phyloP scores from a whole-genome alignment of 345 rosid genomes.

The Arabidopsis suecica region DNA sequence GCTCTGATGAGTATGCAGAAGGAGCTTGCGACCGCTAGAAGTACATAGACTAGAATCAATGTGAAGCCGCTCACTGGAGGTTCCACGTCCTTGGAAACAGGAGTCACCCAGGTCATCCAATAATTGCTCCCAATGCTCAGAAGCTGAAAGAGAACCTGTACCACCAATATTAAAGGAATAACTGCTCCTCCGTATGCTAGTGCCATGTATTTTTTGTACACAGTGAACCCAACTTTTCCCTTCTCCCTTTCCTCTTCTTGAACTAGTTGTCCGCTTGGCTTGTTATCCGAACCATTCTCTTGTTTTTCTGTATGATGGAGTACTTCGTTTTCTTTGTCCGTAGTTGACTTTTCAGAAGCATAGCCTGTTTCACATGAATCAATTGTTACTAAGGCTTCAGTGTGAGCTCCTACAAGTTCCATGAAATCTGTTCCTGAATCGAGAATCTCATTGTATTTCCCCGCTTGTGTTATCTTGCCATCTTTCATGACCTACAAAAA shows the following conservation, averaged over 20 bases:
- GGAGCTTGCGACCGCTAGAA: constrained; percentile 61
- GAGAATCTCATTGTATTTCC: constrained; percentile 70
- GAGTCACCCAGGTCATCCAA: constrained; percentile 87
- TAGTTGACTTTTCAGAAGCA: constrained; percentile 36
- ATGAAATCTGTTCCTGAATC: constrained; percentile 66
- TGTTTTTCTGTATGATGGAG: constrained; percentile 47
- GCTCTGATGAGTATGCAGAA: constrained; percentile 57
- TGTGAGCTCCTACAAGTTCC: constrained; percentile 83
- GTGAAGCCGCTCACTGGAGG: constrained; percentile 51
- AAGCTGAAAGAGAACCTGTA: constrained; percentile 59
- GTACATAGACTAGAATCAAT: constrained; percentile 57
- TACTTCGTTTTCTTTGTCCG: constrained; percentile 37
- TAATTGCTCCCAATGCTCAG: constrained; percentile 75
- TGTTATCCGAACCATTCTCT: constrained; percentile 43
- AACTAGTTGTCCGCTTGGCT: constrained; percentile 69
- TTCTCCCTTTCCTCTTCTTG: constrained; percentile 92
- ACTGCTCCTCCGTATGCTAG: constrained; percentile 70
- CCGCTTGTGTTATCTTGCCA: constrained; percentile 74
- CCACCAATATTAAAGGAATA: constrained; percentile 64
- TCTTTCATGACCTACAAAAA: constrained; percentile 77
- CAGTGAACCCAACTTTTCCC: constrained; percentile 73
- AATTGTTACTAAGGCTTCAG: constrained; percentile 61
- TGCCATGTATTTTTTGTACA: constrained; percentile 73
- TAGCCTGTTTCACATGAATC: constrained; percentile 48
- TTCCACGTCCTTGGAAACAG: constrained; percentile 56